A percentile compares a stretch with the other conserved stretches of the same genome.
Conservation (phyloP, 177 flowering plant species). For the Vitis hybrid region DNA sequence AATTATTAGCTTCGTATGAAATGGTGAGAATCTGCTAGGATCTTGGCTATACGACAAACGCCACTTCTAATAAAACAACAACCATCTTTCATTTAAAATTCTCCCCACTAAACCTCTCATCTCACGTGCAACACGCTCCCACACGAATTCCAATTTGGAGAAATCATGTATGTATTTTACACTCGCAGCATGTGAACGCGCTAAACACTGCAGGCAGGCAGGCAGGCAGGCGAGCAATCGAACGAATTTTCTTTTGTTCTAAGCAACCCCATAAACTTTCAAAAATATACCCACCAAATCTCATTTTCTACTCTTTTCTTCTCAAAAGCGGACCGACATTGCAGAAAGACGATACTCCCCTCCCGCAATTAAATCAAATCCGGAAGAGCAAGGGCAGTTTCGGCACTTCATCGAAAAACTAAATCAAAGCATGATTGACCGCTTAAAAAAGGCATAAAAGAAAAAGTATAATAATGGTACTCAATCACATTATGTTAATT, state of each 20-base stretch:
- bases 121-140: not conserved
- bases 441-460: not conserved
- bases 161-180: not conserved
- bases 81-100: too few species aligned
- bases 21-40: too few species aligned
- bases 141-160: not conserved
- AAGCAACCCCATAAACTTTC: slow-evolving; percentile 13
- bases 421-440: slow-evolving; percentile 11
- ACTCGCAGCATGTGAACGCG: not conserved
- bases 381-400: not conserved
- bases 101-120: too few species aligned
- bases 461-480: not conserved
- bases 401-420: not conserved
- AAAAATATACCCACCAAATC: slow-evolving; percentile 16
- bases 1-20: too few species aligned
- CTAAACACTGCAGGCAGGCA: not conserved
- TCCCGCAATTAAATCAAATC: not conserved
- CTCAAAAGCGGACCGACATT: not conserved
- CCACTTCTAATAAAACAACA: too few species aligned
- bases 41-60: too few species aligned
- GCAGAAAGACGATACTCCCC: not conserved
- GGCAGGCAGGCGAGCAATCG: too few species aligned
- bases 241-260: slow-evolving; percentile 9
- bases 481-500: slow-evolving; percentile 9
- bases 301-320: not conserved